Percentiles rank a stretch among this genome's conserved stretches.
Conservation (phyloP, 345 rosid species). For the Psidium friedrichsthalianum region DNA sequence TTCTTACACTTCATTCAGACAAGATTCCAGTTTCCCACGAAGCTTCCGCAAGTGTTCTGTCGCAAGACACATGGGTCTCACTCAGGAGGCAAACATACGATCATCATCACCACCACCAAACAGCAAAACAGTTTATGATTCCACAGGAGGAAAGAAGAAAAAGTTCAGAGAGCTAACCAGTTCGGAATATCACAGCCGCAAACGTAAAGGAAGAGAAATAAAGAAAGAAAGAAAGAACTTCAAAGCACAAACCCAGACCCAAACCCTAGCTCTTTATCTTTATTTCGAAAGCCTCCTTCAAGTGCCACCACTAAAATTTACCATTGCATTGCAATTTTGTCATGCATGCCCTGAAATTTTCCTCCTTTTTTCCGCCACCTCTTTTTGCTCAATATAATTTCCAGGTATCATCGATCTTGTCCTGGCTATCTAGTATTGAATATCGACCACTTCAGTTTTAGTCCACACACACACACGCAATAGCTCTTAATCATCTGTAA, state of each 20-base stretch:
- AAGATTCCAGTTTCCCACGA: background rate
- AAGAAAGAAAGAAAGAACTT: background rate
- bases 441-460: background rate
- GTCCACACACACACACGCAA: background rate
- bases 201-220: background rate
- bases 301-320: background rate
- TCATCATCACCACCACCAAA: background rate
- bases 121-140: background rate
- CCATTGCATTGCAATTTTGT: background rate
- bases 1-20: background rate
- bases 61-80: background rate
- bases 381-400: background rate
- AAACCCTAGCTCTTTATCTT: background rate
- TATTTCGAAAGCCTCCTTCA: background rate
- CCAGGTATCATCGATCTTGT: background rate
- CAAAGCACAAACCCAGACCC: background rate
- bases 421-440: background rate
- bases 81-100: background rate
- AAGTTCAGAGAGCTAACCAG: background rate
- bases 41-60: background rate
- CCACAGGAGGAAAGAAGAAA: constrained; percentile 1
- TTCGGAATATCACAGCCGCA: background rate
- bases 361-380: background rate
- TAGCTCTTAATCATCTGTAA: background rate
- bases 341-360: background rate